Conservation (phyloP, 768 basidiomycete genomes). For the Mycena crocata region DNA sequence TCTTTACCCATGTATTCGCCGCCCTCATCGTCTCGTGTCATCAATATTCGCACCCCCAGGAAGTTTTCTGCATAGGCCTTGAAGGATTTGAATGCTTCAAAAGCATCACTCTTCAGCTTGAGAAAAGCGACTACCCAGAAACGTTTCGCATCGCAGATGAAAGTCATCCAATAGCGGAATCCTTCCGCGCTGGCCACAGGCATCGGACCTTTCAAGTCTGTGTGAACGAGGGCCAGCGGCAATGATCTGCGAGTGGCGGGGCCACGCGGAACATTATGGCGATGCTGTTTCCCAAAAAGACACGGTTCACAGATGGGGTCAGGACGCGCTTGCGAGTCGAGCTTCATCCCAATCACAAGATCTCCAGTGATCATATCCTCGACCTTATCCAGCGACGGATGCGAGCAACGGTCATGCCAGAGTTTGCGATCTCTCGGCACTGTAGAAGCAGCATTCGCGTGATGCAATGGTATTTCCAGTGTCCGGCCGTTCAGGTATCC, state of each 20-base stretch:
- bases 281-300: conserved; percentile 43
- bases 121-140: conserved; percentile 27
- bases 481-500: conserved; percentile 38
- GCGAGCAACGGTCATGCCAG: conserved; percentile 45
- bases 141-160: conserved; percentile 38
- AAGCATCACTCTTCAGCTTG: conserved; percentile 31
- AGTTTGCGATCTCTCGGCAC: conserved; percentile 36
- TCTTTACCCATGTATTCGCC: conserved; percentile 22
- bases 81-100: conserved; percentile 15
- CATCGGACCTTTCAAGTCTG: conserved; percentile 40
- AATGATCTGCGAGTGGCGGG: too few species aligned
- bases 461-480: neutral
- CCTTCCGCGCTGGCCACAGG: conserved; percentile 23
- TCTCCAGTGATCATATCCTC: conserved; percentile 22
- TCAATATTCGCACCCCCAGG: conserved; percentile 1
- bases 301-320: conserved; percentile 50
- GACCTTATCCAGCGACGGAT: conserved; percentile 39
- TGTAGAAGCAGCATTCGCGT: conserved; percentile 32
- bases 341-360: conserved; percentile 39
- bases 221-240: conserved; percentile 28
- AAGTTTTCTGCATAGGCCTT: conserved; percentile 10
- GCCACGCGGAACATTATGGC: conserved; percentile 21
- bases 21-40: conserved; percentile 6
- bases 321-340: conserved; percentile 31
- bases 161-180: conserved; percentile 37